Conservation (phyloP, 2,329 filamentous ascomycete species). For the Exophiala sp. region DNA sequence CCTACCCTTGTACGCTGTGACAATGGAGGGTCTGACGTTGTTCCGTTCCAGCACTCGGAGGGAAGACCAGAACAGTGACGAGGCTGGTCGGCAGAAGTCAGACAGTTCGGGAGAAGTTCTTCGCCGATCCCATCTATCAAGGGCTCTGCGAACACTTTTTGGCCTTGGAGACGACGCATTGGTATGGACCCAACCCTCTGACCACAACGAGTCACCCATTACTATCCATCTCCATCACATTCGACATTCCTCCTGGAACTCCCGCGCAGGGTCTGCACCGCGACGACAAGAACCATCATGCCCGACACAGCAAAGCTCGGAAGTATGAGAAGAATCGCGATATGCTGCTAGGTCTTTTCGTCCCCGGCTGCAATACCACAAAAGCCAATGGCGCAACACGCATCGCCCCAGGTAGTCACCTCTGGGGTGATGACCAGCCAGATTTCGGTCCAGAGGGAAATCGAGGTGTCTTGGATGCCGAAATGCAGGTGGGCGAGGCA, state of each 20-base stretch:
- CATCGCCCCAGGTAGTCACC: slow-evolving; percentile 36
- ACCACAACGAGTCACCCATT: slow-evolving; percentile 35
- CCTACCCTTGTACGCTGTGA: not conserved
- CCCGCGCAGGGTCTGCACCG: slow-evolving; percentile 35
- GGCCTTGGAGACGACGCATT: slow-evolving; percentile 34
- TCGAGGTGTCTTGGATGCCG: slow-evolving; percentile 32
- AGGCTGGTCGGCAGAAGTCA: slow-evolving; percentile 34
- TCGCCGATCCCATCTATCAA: slow-evolving; percentile 33
- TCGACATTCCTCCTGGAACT: slow-evolving; percentile 34
- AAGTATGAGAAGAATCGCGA: slow-evolving; percentile 33
- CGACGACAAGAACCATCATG: slow-evolving; percentile 40
- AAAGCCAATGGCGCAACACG: slow-evolving; percentile 37
- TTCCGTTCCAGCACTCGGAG: slow-evolving; percentile 29
- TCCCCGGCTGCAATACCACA: slow-evolving; percentile 35
- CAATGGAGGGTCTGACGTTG: slow-evolving; percentile 2
- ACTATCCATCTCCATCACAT: slow-evolving; percentile 37
- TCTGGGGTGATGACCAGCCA: slow-evolving; percentile 38
- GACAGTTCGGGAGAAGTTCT: slow-evolving; percentile 37
- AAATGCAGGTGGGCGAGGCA: slow-evolving; percentile 36
- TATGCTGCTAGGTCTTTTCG: slow-evolving; percentile 36
- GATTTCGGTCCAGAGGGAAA: slow-evolving; percentile 32
- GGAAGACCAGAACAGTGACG: slow-evolving; percentile 36
- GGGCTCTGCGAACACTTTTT: slow-evolving; percentile 36
- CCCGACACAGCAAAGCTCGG: slow-evolving; percentile 29
- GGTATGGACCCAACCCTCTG: slow-evolving; percentile 31